Conservation (phyloP, 495 filamentous ascomycete species). For the Penicillium pancosmium region DNA sequence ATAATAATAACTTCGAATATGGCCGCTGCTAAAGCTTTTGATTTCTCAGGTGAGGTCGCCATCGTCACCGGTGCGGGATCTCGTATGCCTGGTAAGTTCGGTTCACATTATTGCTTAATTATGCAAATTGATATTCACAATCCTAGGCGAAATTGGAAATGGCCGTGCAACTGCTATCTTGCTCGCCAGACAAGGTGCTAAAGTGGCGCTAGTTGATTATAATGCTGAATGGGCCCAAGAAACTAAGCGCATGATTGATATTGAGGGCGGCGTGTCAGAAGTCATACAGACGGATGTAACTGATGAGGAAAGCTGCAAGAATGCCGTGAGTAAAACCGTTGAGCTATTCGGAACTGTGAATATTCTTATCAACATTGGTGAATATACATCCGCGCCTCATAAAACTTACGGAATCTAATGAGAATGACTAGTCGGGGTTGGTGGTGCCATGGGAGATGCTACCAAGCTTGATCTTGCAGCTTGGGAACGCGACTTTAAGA, state of each 20-base stretch:
- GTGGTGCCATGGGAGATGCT: slow-evolving; percentile 48
- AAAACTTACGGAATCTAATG: not conserved
- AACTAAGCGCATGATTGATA: slow-evolving; percentile 9
- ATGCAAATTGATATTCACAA: not conserved
- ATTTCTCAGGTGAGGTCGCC: slow-evolving; percentile 11
- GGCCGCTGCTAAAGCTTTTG: not conserved
- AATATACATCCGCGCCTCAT: not conserved
- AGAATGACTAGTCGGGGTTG: slow-evolving; percentile 39
- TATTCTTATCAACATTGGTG: slow-evolving; percentile 52
- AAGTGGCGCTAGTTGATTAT: slow-evolving; percentile 8
- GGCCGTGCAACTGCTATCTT: slow-evolving; percentile 10
- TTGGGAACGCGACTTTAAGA: slow-evolving; percentile 48
- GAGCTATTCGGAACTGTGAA: slow-evolving; percentile 45
- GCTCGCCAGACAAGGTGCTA: slow-evolving; percentile 11
- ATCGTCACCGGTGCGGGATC: slow-evolving; percentile 16
- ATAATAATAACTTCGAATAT: not conserved
- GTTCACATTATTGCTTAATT: not conserved
- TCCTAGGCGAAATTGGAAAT: slow-evolving; percentile 2
- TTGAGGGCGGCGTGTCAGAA: slow-evolving; percentile 4
- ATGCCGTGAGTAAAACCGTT: slow-evolving; percentile 35
- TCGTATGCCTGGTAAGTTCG: slow-evolving; percentile 8
- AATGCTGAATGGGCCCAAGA: slow-evolving; percentile 9
- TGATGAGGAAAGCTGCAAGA: slow-evolving; percentile 38
- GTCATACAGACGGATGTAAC: slow-evolving; percentile 40
- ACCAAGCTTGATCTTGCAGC: slow-evolving; percentile 49